phyloP scores from a whole-genome alignment of 2,329 filamentous ascomycete genomes.

The Botryotinia convoluta region DNA sequence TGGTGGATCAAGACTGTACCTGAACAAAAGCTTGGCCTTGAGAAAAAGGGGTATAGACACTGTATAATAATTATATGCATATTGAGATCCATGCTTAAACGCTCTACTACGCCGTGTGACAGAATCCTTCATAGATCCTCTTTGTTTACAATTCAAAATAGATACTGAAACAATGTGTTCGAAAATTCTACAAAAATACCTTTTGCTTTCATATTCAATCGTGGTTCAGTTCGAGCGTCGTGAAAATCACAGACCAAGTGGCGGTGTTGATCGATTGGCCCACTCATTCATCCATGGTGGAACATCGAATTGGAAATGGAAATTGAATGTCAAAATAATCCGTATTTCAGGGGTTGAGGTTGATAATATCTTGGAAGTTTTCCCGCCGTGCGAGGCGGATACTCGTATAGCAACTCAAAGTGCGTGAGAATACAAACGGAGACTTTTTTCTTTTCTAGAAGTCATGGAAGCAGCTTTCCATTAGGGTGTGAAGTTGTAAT shows the following conservation, averaged over 20 bases:
- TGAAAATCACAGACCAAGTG: conserved; percentile 1
- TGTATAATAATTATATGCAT: background rate
- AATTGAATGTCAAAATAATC: conserved; percentile 5
- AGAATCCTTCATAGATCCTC: background rate
- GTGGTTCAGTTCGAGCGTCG: background rate
- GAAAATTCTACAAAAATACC: background rate
- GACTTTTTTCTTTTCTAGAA: background rate
- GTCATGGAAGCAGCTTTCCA: background rate
- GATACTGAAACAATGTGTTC: background rate
- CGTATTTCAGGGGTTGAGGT: conserved; percentile 11
- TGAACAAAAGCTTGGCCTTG: conserved; percentile 1
- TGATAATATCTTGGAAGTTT: conserved; percentile 6
- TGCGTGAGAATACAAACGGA: background rate
- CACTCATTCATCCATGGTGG: conserved; percentile 3
- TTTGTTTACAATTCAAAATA: background rate
- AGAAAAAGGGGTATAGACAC: background rate
- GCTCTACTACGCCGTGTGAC: background rate
- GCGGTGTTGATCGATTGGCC: conserved; percentile 12
- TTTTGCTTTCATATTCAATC: background rate
- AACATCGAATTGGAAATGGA: background rate
- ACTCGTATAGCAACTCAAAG: background rate
- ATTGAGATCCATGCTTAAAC: background rate
- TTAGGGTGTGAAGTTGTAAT: background rate
- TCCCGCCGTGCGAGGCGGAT: background rate
- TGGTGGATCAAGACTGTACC: background rate